Evolutionary conservation across 2,329 filamentous ascomycete species (phyloP), one percentile per base, ranked within the genome.

Genomic region (Fusarium lyarnte): DNA sequence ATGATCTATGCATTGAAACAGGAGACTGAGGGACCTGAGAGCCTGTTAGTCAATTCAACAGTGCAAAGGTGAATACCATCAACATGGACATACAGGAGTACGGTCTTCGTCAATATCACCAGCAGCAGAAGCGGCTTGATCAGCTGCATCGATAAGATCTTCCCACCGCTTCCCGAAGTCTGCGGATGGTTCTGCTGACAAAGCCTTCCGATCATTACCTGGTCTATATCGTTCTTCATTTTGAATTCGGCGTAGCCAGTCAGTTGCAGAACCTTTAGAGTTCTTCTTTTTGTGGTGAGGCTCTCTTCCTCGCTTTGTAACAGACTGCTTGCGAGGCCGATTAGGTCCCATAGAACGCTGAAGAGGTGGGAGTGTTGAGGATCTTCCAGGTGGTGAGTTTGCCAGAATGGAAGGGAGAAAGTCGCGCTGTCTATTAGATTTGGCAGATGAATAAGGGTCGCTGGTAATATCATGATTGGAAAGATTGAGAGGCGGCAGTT

Each of bases 121-220:
- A 6, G 94, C 97, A 33, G 95, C 94, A 69, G 94, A 97, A 36
- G 95, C 94, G 60, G 88, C 83, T 61, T 84, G 82, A 67, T 84
- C 83, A 41, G 93, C 95, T 58, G 95, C 95, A 82, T 98, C 95
- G 73, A 98, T 97, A 68, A 98, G 87, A 81, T 98, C 95, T 82
- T 97, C 94, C 96, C 95, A 98, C 77, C 95, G 89, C 84, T 96
- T 97, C 73, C 94, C 94, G 82, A 93, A 93, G 66, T 93, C 92
- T 25, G 89, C 90, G 63, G 92, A 89, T 29, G 95, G 94, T 82
- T 98, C 95, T 45, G 93, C 93, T 21, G 94, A 97, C 74, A 93
- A 89, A 62, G 94, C 93, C 83, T 97, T 97, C 70, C 93, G 89
- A 77, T 94, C 91, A 76, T 92, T 90, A 64, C 85, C 85, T 17